Percentiles rank a stretch among this genome's conserved stretches.
Evolutionary conservation across 1,284 basidiomycete species (phyloP).

Genomic region (Serendipita sp.): DNA sequence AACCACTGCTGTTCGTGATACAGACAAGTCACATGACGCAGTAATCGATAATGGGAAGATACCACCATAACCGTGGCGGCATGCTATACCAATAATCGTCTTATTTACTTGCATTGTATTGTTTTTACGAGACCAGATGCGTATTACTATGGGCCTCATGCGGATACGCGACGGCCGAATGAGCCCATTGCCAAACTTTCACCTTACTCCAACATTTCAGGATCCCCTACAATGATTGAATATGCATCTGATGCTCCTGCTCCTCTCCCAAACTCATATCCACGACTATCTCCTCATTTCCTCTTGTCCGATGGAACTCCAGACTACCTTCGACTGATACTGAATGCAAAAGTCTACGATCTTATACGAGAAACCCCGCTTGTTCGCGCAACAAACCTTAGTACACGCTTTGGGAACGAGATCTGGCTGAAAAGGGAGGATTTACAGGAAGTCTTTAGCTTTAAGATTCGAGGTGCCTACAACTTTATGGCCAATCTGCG

Average conservation of each 20-base stretch:
- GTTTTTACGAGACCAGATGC: too few relatives aligned
- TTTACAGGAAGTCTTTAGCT: conserved; percentile 94
- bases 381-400: conserved; percentile 75
- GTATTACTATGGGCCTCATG: too few relatives aligned
- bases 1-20: neutral
- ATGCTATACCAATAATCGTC: too few relatives aligned
- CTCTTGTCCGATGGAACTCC: conserved; percentile 61
- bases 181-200: neutral
- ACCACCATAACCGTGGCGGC: too few relatives aligned
- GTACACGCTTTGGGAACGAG: conserved; percentile 76
- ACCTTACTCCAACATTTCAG: neutral
- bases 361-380: conserved; percentile 88
- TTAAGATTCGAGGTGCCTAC: conserved; percentile 97
- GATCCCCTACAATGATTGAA: conserved; percentile 34
- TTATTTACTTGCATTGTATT: too few relatives aligned
- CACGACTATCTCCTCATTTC: conserved; percentile 51
- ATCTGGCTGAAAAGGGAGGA: conserved; percentile 94
- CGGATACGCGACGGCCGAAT: neutral
- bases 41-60: too few relatives aligned
- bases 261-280: conserved; percentile 38
- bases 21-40: too few relatives aligned
- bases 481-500: conserved; percentile 93
- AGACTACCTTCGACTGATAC: conserved; percentile 87
- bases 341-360: conserved; percentile 89
- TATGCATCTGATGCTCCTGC: conserved; percentile 53